Base-by-base conservation (phyloP, 352 stramenopile genomes). In the Aphanomyces cochlioides region DNA sequence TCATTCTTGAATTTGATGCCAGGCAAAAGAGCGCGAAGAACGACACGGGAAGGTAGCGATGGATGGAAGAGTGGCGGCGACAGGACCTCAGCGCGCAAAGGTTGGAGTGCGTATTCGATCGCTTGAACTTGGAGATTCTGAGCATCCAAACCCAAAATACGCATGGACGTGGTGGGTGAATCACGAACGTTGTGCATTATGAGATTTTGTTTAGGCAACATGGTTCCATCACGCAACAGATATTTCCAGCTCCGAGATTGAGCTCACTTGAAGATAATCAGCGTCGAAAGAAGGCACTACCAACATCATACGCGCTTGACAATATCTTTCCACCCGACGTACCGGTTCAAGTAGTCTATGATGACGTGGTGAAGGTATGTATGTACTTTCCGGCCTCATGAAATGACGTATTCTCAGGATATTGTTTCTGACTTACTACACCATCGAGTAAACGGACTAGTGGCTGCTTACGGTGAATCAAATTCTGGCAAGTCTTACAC, bases 401-500 rank as follows among this genome's bases (percentile, higher is more conserved):
- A 28, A 28, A 28, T 28, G 28, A 28, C 28, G 28, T 2, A 28
- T 28, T 28, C 28, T 28, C 28, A 28, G 28, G 28, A 28, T 28
- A 28, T 28, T 28, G 28, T 28, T 28, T 28, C 28, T 28, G 28
- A 28, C 28, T 28, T 28, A 28, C 28, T 28, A 28, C 28, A 28
- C 28, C 28, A 28, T 28, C 28, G 28, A 28, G 28, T 28, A 45
- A 70, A 70, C 39, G 64, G 45, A 15, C 43, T 70, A 6, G 45
- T 70, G 17, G 48, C 17, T 7, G 56, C 15, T 21, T 70, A 70
- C 21, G 64, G 64, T 5, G 47, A 70, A 38, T 15, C 64, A 15
- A 53, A 70, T 6, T 70, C 64, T 3, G 64, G 64, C 8, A 70
- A 70, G 40, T 47, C 64, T 38, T 43, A 59, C n/a, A 47, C 64